phyloP scores from a whole-genome alignment of 1,139 yeast genomes.

The Yamadazyma atlantica region DNA sequence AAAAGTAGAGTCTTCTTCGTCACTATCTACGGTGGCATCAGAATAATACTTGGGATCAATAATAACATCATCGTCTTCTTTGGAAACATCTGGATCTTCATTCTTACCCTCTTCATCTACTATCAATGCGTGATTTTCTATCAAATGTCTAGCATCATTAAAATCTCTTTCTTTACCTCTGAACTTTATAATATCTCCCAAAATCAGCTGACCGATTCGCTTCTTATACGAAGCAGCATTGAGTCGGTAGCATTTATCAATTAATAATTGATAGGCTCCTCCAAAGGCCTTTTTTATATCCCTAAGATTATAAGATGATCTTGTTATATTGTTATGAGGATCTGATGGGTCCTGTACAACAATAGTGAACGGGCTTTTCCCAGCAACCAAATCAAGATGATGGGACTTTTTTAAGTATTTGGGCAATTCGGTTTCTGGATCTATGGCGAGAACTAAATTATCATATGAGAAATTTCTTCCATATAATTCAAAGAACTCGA shows the following conservation, averaged over 20 bases:
- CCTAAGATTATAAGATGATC: conserved; percentile 81
- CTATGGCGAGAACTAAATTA: conserved; percentile 64
- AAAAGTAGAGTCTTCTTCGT: conserved; percentile 23
- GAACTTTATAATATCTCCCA: conserved; percentile 79
- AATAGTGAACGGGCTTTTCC: conserved; percentile 60
- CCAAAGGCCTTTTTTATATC: conserved; percentile 85
- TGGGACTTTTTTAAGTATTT: conserved; percentile 58
- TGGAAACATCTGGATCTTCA: conserved; percentile 8
- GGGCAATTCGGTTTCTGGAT: conserved; percentile 46
- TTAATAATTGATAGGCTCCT: conserved; percentile 83
- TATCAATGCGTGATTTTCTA: conserved; percentile 59
- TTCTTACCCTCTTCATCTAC: conserved; percentile 15
- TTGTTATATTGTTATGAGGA: conserved; percentile 72
- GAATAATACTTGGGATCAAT: conserved; percentile 43
- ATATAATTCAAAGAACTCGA: conserved; percentile 93
- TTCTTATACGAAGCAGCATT: conserved; percentile 63
- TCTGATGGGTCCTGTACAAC: conserved; percentile 94
- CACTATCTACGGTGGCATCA: conserved; percentile 45
- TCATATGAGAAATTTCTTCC: conserved; percentile 92
- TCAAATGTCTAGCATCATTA: conserved; percentile 69
- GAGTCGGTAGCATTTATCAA: conserved; percentile 65
- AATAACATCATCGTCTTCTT: conserved; percentile 32
- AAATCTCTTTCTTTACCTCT: conserved; percentile 78
- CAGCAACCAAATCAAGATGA: conserved; percentile 54
- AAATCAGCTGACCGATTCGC: conserved; percentile 69